phyloP scores from a whole-genome alignment of 306 rosid species.

The Spatholobus suberectus region DNA sequence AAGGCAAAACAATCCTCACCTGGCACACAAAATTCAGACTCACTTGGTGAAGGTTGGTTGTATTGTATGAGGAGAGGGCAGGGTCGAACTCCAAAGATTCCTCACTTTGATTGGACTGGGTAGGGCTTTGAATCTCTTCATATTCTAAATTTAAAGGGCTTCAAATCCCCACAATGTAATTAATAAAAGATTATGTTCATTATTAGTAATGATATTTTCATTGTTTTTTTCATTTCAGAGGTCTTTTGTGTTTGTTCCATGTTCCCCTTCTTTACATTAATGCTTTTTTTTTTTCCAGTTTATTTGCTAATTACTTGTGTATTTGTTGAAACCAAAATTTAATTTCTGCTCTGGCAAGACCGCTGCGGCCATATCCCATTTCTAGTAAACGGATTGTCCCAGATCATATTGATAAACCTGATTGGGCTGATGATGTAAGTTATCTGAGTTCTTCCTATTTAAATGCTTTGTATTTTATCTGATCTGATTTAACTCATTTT shows the following conservation, averaged over 20 bases:
- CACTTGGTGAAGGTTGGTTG: slow-evolving; percentile 70
- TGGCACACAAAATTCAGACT: slow-evolving; percentile 55
- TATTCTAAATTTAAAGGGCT: neutral
- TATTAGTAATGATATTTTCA: slow-evolving; percentile 11
- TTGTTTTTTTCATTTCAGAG: slow-evolving; percentile 1
- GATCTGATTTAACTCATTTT: slow-evolving; percentile 17
- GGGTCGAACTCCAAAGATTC: slow-evolving; percentile 78
- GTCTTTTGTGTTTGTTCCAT: neutral
- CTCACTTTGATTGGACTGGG: slow-evolving; percentile 98
- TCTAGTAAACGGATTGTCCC: slow-evolving; percentile 68
- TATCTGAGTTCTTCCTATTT: slow-evolving; percentile 26
- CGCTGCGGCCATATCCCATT: slow-evolving; percentile 85
- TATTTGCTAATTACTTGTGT: neutral
- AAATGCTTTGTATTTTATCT: neutral
- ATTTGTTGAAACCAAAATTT: slow-evolving; percentile 26
- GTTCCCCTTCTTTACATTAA: neutral
- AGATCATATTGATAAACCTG: slow-evolving; percentile 72
- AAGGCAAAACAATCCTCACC: slow-evolving; percentile 60
- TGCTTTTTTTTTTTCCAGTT: neutral
- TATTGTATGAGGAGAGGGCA: slow-evolving; percentile 89
- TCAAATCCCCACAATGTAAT: neutral
- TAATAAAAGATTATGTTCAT: neutral
- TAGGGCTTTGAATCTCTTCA: slow-evolving; percentile 28
- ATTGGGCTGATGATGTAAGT: slow-evolving; percentile 93
- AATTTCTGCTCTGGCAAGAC: slow-evolving; percentile 54